Base-by-base conservation (phyloP, 306 rosid genomes). In the Clitoria ternatea region DNA sequence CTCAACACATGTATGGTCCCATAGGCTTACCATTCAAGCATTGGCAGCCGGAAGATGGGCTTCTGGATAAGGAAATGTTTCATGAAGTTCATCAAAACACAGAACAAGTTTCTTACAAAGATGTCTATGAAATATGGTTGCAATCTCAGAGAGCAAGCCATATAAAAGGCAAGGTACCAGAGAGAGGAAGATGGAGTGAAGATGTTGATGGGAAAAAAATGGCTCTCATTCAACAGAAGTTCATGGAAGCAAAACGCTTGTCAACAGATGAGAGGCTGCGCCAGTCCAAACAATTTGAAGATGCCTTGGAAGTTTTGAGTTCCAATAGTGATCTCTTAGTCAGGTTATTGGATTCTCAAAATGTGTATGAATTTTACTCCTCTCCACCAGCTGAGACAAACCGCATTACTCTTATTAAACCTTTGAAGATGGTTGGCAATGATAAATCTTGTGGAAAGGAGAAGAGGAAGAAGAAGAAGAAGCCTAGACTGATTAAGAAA, bases 331-430 rank as follows among this genome's bases (percentile, higher is more conserved):
- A 95, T 72, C 81, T 88, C 70, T 79, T 95, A 23, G 45, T 89
- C 29, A 86, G 77, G 84, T 69, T 89, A 80, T 70, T 87, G 69
- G 96, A 88, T 79, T 87, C 96, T 67, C 88, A 80, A 70, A 79
- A 80, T 70, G 74, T 79, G 6, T 77, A 74, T 83, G 92, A 89
- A 26, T 35, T 82, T 22, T 86, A 75, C 29, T 86, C 92, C 13
- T 11, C 82, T 70, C 73, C 87, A 12, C 79, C 83, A 12, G 72
- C 73, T n/a, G 91, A 87, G 77, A 81, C 89, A 3, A 85, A 83
- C 76, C 82, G 70, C n/a, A 89, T 91, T 67, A 91, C 96, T 66
- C 90, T 95, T 66, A 86, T 95, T 61, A 87, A 84, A 76, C 99
- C 99, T 75, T 79, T 87, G 54, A 94, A 91, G 86, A 84, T 87